Conservation (phyloP, 2,329 filamentous ascomycete species). For the Madurella mycetomatis region DNA sequence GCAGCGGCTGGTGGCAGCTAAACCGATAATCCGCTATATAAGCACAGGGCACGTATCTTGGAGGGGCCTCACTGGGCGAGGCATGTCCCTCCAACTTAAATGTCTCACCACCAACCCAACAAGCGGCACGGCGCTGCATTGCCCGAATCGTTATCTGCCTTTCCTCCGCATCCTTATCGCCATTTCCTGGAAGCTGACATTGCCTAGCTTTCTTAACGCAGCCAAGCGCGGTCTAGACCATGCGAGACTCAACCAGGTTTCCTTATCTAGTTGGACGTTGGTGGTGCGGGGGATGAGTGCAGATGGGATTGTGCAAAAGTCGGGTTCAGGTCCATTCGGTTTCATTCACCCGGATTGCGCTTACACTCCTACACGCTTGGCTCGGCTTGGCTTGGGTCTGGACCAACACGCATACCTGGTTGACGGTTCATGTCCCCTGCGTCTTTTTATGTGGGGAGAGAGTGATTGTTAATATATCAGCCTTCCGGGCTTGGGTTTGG, state of each 20-base stretch:
- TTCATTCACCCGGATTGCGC: not conserved
- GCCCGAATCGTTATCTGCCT: too few relatives aligned
- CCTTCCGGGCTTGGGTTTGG: too few relatives aligned
- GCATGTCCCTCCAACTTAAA: too few relatives aligned
- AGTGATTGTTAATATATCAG: too few relatives aligned
- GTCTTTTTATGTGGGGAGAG: not conserved
- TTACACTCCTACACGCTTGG: not conserved
- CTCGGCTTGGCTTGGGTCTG: not conserved
- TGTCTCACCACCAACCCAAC: too few relatives aligned
- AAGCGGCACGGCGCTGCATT: too few relatives aligned
- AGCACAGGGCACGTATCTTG: too few relatives aligned
- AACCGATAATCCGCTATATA: too few relatives aligned
- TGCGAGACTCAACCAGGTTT: not conserved
- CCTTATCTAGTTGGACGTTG: not conserved
- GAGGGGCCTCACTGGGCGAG: too few relatives aligned
- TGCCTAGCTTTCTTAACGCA: not conserved
- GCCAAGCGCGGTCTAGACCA: not conserved
- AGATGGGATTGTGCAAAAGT: not conserved
- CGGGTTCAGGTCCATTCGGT: not conserved
- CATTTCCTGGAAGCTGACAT: not conserved
- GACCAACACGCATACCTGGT: not conserved
- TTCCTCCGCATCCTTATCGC: too few relatives aligned
- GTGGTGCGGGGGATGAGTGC: not conserved
- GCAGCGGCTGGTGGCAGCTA: too few relatives aligned
- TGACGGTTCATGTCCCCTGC: not conserved